Base-by-base conservation (phyloP, 805 yeast species). In the Teunomyces kruisii region DNA sequence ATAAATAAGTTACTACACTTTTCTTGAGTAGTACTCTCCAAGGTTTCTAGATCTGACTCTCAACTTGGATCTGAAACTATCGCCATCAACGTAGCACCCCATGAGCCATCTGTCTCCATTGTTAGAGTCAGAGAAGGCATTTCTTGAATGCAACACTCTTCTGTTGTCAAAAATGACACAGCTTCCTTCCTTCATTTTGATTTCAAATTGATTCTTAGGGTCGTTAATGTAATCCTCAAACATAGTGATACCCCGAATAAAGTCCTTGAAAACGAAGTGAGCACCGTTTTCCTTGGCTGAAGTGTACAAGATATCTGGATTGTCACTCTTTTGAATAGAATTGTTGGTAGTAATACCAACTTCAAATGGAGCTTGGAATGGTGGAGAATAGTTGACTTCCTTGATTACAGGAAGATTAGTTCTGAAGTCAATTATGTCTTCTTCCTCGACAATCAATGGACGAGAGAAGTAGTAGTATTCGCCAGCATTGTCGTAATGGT, bases 361-460 rank as follows among this genome's bases (percentile, higher is more conserved):
- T 50, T 84, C 88, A 46, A 81, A 79, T 1, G 92, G 92, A 0
- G 87, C 92, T 57, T 86, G 95, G 67, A 84, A 86, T 9, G 91
- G 92, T 2, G 95, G 94, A 0, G 92, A 81, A 61, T 86, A 86
- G 57, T 84, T 84, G 14, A 85, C 78, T 43, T 77, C 82, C 52
- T 75, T 76, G 50, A 84, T 77, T 30, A 56, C 45, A 0, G 62
- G 58, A 6, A 46, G 44, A 16, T 49, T 48, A 1, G 59, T 46
- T 9, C 37, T 40, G 1, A 51, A 32, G 26, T 56, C 60, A 14
- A 53, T 30, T 2, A 48, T 32, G 9, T 49, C 48, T 3, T 52
- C 59, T 46, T 76, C 78, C 52, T 83, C 86, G 26, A 80, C 85
- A 12, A 86, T 72, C 45, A 84, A 63, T 3, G 87, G 88, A 31